A percentile compares a stretch with the other conserved stretches of the same genome.
phyloP scores from a whole-genome alignment of 257 asterid genomes.

The Oldenlandia corymbosa region DNA sequence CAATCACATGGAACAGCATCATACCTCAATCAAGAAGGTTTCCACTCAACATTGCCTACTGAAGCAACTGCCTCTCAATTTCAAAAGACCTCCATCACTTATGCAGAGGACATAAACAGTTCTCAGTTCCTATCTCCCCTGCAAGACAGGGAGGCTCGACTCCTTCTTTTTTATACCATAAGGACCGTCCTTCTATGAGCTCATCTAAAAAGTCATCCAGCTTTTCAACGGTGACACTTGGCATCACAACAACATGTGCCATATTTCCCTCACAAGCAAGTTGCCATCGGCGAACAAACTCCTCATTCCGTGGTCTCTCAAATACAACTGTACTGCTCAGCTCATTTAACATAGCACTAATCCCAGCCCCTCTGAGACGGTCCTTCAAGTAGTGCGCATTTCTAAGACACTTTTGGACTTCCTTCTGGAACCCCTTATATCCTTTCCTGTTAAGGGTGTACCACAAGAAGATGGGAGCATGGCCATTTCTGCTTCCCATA shows the following conservation, averaged over 20 bases:
- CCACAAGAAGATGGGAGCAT: conserved; percentile 96
- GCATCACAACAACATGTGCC: conserved; percentile 93
- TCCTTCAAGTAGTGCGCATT: conserved; percentile 91
- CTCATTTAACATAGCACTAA: conserved; percentile 88
- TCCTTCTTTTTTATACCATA: conserved; percentile 59
- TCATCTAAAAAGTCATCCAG: conserved; percentile 64
- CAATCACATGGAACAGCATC: not conserved
- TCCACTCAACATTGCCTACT: not conserved
- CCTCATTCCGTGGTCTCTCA: conserved; percentile 85
- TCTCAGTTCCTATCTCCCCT: conserved; percentile 57
- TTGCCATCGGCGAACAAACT: conserved; percentile 90
- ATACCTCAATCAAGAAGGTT: not conserved
- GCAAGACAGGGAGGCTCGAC: conserved; percentile 76
- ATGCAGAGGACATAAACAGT: conserved; percentile 40
- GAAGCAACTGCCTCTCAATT: not conserved
- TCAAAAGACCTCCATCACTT: conserved; percentile 3
- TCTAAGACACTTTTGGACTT: conserved; percentile 87
- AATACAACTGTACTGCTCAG: conserved; percentile 94
- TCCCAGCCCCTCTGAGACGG: conserved; percentile 61
- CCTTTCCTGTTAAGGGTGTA: conserved; percentile 88
- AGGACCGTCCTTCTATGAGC: conserved; percentile 46
- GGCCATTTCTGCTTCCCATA: conserved; percentile 99
- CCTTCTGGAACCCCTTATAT: conserved; percentile 90
- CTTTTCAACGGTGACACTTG: conserved; percentile 70
- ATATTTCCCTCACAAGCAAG: conserved; percentile 90